These are phyloP conservation scores for Avena insularis DNA, from an alignment of 176 grass and related monocot genomes.

Conservation along the genomic window DNA sequence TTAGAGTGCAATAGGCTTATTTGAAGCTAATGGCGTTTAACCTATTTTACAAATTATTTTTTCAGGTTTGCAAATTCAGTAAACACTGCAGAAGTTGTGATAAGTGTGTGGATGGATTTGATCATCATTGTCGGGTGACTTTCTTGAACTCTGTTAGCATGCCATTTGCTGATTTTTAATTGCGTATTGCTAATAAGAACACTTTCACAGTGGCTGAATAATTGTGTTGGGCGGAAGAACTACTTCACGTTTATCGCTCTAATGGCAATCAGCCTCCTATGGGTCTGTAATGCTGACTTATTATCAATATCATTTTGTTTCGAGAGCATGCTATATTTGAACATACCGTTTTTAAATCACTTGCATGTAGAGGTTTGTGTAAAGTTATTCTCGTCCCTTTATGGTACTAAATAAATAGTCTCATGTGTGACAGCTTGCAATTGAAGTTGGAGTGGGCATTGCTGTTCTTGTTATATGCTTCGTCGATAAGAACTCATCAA, in stretches of 20 bases:
- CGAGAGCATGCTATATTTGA: background rate
- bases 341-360: background rate
- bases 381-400: slow-evolving; percentile 36
- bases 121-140: slow-evolving; percentile 95
- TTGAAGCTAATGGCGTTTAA: slow-evolving; percentile 27
- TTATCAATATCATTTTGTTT: slow-evolving; percentile 28
- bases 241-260: slow-evolving; percentile 89
- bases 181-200: slow-evolving; percentile 19
- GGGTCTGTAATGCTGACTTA: slow-evolving; percentile 59
- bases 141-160: slow-evolving; percentile 38
- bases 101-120: slow-evolving; percentile 99
- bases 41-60: slow-evolving; percentile 37
- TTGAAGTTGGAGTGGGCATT: slow-evolving; percentile 89
- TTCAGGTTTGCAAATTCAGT: slow-evolving; percentile 89
- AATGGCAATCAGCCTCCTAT: slow-evolving; percentile 91
- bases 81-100: slow-evolving; percentile 99
- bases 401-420: slow-evolving; percentile 33
- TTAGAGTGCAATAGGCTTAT: slow-evolving; percentile 1
- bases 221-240: slow-evolving; percentile 97
- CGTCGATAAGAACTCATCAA: slow-evolving; percentile 65
- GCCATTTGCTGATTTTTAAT: slow-evolving; percentile 23
- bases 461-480: slow-evolving; percentile 90
- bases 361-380: slow-evolving; percentile 8
- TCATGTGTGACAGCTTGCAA: slow-evolving; percentile 77
- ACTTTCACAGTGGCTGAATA: slow-evolving; percentile 93